phyloP scores from a whole-genome alignment of 371 early-diverging fungal genomes.

The Mucor racemosus region DNA sequence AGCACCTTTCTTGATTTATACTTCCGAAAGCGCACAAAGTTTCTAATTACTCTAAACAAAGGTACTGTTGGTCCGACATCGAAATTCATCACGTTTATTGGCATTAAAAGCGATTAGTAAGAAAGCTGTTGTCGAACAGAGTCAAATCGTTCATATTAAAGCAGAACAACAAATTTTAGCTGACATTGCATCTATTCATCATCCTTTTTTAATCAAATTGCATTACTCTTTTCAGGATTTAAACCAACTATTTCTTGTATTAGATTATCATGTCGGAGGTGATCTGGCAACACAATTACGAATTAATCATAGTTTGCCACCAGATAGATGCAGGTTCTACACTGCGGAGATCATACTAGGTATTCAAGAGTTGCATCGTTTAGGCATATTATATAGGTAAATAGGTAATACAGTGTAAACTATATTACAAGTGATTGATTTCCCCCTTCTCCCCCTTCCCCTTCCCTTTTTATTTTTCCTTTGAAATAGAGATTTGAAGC shows the following conservation, averaged over 20 bases:
- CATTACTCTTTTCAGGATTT: conserved; percentile 93
- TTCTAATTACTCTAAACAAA: conserved; percentile 30
- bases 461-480: background rate
- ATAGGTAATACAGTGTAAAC: background rate
- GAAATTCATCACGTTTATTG: conserved; percentile 59
- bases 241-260: conserved; percentile 93
- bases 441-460: background rate
- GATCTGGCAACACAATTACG: conserved; percentile 66
- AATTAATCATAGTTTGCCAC: conserved; percentile 38
- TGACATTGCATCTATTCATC: conserved; percentile 58
- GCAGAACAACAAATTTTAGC: conserved; percentile 57
- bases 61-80: conserved; percentile 86
- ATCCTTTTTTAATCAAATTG: conserved; percentile 94
- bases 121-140: conserved; percentile 82
- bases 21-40: background rate
- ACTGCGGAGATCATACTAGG: conserved; percentile 90
- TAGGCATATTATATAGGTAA: conserved; percentile 86
- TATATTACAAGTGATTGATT: background rate
- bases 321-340: conserved; percentile 65
- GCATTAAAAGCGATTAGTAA: conserved; percentile 98
- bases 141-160: conserved; percentile 81
- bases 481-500: conserved; percentile 71
- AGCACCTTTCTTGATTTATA: background rate
- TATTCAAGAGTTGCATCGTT: conserved; percentile 84
- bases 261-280: conserved; percentile 92